phyloP scores from a whole-genome alignment of 306 rosid species.

The Arachis stenosperma region DNA sequence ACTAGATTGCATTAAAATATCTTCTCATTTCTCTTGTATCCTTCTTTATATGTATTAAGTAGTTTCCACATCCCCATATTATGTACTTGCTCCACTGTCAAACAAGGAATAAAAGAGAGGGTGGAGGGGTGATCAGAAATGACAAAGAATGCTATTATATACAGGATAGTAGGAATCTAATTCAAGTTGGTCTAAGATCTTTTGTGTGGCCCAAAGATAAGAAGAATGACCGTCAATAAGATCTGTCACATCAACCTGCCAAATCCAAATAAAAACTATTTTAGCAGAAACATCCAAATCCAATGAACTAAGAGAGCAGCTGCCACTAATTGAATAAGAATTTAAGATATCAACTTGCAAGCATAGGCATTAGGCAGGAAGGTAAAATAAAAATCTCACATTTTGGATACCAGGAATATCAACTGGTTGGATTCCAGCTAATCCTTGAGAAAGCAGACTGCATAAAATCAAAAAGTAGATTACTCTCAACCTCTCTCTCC shows the following conservation, averaged over 20 bases:
- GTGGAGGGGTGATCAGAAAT: conserved; percentile 15
- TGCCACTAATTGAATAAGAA: conserved; percentile 9
- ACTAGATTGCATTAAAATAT: too few relatives aligned
- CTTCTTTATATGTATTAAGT: too few relatives aligned
- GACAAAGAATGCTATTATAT: conserved; percentile 44
- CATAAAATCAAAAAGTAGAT: conserved; percentile 17
- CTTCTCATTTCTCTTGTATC: too few relatives aligned
- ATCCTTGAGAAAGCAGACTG: conserved; percentile 72
- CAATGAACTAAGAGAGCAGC: conserved; percentile 13
- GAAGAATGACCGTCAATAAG: conserved; percentile 89
- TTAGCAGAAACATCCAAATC: conserved; percentile 28
- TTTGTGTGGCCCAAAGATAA: conserved; percentile 77
- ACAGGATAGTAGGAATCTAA: conserved; percentile 75
- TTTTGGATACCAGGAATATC: conserved; percentile 65
- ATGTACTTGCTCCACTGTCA: too few relatives aligned
- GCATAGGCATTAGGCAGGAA: not conserved
- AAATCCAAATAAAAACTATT: conserved; percentile 21
- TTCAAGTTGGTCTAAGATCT: conserved; percentile 69
- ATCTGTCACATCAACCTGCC: conserved; percentile 80
- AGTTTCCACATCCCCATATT: too few relatives aligned
- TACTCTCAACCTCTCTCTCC: conserved; percentile 16
- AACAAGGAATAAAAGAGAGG: too few relatives aligned
- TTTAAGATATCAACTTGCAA: conserved; percentile 19
- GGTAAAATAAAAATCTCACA: conserved; percentile 37
- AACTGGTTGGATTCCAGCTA: conserved; percentile 72